Evolutionary conservation across 129 eudicot genomes (phyloP).

Genomic region (Smallanthus sonchifolius): DNA sequence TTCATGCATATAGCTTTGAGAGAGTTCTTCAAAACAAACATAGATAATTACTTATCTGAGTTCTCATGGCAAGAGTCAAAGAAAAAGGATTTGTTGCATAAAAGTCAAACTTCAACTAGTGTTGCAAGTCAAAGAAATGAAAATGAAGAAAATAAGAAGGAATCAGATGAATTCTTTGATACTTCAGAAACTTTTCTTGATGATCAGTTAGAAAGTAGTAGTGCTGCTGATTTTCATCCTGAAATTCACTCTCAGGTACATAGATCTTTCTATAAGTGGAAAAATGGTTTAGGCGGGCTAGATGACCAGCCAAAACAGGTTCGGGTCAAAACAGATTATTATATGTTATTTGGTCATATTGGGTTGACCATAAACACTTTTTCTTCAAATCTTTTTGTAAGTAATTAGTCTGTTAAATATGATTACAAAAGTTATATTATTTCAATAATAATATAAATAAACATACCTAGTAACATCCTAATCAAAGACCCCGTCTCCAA

Average conservation of each 20-base stretch:
- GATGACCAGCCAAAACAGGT: background rate
- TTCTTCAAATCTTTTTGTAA: background rate
- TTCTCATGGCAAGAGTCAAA: slow-evolving; percentile 41
- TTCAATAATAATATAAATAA: too few species aligned
- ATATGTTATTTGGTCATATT: background rate
- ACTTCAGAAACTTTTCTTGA: slow-evolving; percentile 46
- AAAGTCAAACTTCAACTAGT: background rate
- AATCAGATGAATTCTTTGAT: slow-evolving; percentile 59
- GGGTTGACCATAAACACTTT: background rate
- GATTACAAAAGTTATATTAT: too few species aligned
- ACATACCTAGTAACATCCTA: too few species aligned
- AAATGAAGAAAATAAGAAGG: slow-evolving; percentile 21
- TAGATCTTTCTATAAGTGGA: background rate
- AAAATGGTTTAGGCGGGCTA: background rate
- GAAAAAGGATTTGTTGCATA: slow-evolving; percentile 13
- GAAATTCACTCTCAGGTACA: slow-evolving; percentile 22
- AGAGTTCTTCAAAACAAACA: slow-evolving; percentile 53
- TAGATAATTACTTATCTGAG: slow-evolving; percentile 36
- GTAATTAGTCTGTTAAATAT: background rate
- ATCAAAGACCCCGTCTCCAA: too few species aligned
- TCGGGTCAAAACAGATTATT: background rate
- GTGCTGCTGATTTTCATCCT: slow-evolving; percentile 26
- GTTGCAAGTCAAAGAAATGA: slow-evolving; percentile 2
- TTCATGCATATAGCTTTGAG: slow-evolving; percentile 47
- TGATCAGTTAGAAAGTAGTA: slow-evolving; percentile 38